phyloP scores from a whole-genome alignment of 1,284 basidiomycete genomes.

The Leccinum pachyderme region DNA sequence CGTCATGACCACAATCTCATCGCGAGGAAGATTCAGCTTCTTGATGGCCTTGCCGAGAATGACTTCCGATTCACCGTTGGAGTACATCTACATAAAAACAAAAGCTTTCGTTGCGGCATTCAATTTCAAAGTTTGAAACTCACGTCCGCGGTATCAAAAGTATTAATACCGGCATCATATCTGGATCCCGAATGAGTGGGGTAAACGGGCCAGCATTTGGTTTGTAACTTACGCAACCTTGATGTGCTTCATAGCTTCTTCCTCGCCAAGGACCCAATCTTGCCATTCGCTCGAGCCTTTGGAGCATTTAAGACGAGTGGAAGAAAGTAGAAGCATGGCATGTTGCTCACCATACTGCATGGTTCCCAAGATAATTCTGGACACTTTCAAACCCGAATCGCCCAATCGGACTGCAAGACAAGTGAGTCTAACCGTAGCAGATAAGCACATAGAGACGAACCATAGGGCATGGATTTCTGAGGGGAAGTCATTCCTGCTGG shows the following conservation, averaged over 20 bases:
- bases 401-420: conserved; percentile 41
- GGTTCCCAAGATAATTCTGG: conserved; percentile 44
- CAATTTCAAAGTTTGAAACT: conserved; percentile 1
- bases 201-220: not conserved
- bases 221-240: conserved; percentile 42
- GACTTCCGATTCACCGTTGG: conserved; percentile 64
- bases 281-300: conserved; percentile 37
- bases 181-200: conserved; percentile 22
- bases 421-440: not conserved
- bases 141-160: conserved; percentile 63
- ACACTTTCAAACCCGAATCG: conserved; percentile 47
- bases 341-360: conserved; percentile 39
- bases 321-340: not conserved
- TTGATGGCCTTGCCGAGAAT: conserved; percentile 79
- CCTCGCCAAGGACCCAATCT: conserved; percentile 52
- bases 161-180: conserved; percentile 60
- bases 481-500: conserved; percentile 1
- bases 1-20: conserved; percentile 73
- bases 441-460: not conserved
- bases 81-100: conserved; percentile 46
- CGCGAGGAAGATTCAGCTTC: conserved; percentile 64
- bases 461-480: conserved; percentile 19
- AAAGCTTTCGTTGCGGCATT: not conserved
- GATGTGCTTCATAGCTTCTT: conserved; percentile 56
- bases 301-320: not conserved